Base-by-base conservation (phyloP, 108 stramenopile species). In the Conticribra guillardii region DNA sequence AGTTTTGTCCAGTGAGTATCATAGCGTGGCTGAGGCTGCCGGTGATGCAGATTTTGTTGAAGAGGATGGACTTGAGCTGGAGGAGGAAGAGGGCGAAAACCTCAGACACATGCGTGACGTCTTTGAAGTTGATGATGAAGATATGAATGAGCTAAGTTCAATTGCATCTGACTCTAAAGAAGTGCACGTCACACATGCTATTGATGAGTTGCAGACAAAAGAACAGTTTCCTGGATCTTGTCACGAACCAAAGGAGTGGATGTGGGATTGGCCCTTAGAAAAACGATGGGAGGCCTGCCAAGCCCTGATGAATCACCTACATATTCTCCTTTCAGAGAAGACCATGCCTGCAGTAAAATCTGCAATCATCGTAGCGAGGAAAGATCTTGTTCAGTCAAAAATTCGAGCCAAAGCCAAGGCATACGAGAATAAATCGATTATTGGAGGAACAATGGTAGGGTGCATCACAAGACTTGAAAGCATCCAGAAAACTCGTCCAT, bases 381-480 rank as follows among this genome's bases (percentile, higher is more conserved):
- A 69, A 19, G 32, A 67, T 9, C 64, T 73, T 33, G 60, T 59
- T 7, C 41, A 79, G 23, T 77, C 77, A 26, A 52, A 69, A 50
- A 51, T 68, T 52, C 67, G 67, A 19, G 72, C 82, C 7, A 83
- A 69, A 54, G 73, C 77, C 21, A 45, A 63, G 21, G 64, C 73
- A 14, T 79, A 67, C 54, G 75, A 79, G 64, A 60, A 79, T 41
- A 69, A 71, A 41, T 69, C 73, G 22, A 44, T 83, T 26, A 75
- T 79, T 41, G 72, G 73, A 22, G 82, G 77, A 15, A 83, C 76
- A 14, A 83, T 83, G 9, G 71, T 83, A 26, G 82, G 82, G 15
- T 83, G 82, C 66, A 79, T 79, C 17, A 53, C 77, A 9, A 73
- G 77, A 19, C 61, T 79, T 16, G 82, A 79, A 45, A 27, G 57